Evolutionary conservation across 1,284 basidiomycete genomes (phyloP), one percentile per base, ranked within the genome.

Genomic region (Moesziomyces sp.): DNA sequence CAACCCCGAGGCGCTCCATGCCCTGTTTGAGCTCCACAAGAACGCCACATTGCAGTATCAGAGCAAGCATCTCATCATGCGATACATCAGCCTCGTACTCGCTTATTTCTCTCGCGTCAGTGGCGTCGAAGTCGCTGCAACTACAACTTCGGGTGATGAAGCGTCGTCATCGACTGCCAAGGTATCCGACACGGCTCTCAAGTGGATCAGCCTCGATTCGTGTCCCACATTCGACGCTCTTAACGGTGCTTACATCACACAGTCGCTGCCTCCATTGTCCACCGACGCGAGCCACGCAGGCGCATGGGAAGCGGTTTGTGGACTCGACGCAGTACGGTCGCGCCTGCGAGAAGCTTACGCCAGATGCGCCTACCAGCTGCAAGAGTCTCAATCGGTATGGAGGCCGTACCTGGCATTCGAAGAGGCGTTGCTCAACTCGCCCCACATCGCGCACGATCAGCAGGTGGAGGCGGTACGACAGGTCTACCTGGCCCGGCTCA

Each of bases 371-470:
- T 70, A 62, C 35, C 64, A 64, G 23, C 23, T 79, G 42, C 55
- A 50, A 16, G 66, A 79, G 56, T 77, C 74, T 24, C 69, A 75
- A 13, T 35, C 53, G 9, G 53, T 80, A 4, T 83, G 79, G 80
- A 52, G 52, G n/a, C 47, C 71, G 49, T 78, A 74, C 26, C 57
- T 76, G 9, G 62, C 49, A 14, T 82, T 80, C 42, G 81, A 83
- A 49, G 46, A 57, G 13, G 47, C 55, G 0, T 45, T 75, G 1
- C 53, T 68, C 13, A 26, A 45, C 11, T 73, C 59, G 2, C 13
- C 48, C 3, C 49, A 40, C 5, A 48, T 75, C 5, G 44, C 59
- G 13, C 45, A 44, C 0, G 58, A 74, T 9, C 45, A 65, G n/a
- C 64, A 73, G 18, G 40, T 72, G 3, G 76, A 81, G 40, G 49